Evolutionary conservation across 306 rosid species (phyloP).

Genomic region (Vigna angularis): DNA sequence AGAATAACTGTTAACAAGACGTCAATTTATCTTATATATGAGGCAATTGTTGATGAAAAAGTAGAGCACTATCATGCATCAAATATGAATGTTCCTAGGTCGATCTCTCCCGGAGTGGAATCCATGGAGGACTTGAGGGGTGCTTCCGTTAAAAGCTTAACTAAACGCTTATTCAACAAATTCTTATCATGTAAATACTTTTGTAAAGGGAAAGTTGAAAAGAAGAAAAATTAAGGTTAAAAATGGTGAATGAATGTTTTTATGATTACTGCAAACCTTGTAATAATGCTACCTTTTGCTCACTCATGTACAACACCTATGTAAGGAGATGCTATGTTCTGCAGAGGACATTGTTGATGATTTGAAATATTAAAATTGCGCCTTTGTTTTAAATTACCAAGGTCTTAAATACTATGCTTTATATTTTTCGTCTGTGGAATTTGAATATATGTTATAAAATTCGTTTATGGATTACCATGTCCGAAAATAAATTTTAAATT

Average conservation of each 20-base stretch:
- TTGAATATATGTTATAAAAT: no score
- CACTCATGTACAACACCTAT: no score
- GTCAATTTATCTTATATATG: conserved; percentile 9
- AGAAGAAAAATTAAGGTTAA: background rate
- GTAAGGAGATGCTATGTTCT: no score
- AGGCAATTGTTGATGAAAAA: background rate
- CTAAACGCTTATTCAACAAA: background rate
- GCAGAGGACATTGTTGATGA: no score
- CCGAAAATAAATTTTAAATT: no score
- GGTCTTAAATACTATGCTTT: no score
- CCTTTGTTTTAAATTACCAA: no score
- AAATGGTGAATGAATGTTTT: background rate
- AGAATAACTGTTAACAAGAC: background rate
- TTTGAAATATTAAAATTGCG: no score
- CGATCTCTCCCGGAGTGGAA: background rate
- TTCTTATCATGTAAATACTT: background rate
- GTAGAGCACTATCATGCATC: background rate
- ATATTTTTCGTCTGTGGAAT: no score
- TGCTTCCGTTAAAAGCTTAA: background rate
- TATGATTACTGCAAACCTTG: background rate
- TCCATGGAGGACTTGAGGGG: background rate
- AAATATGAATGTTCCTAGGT: background rate
- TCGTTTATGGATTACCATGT: no score
- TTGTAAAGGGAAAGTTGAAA: background rate
- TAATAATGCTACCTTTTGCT: background rate